Conservation (phyloP, 140 eudicot genomes). For the Stevia rebaudiana region DNA sequence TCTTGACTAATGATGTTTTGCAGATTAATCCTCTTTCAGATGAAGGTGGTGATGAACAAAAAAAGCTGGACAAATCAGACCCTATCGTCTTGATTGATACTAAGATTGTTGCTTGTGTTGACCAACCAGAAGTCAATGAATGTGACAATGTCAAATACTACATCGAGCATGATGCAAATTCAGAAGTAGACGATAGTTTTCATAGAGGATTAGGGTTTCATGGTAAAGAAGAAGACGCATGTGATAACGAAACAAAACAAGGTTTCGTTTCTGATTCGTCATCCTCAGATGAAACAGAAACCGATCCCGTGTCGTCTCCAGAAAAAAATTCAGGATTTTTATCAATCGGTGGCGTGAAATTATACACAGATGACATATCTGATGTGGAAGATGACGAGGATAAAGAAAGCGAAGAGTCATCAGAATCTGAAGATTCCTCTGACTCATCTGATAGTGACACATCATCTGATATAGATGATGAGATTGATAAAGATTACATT, state of each 20-base stretch:
- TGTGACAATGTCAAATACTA: conserved; percentile 32
- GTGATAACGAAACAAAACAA: conserved; percentile 30
- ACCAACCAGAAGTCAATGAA: conserved; percentile 39
- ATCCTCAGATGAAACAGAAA: conserved; percentile 49
- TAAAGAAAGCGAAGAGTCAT: conserved; percentile 34
- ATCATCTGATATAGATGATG: conserved; percentile 68
- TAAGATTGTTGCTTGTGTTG: conserved; percentile 42
- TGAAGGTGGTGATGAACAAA: conserved; percentile 27
- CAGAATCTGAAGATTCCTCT: conserved; percentile 44
- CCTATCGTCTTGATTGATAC: conserved; percentile 47
- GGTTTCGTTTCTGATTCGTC: conserved; percentile 37
- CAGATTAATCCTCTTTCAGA: conserved; percentile 43
- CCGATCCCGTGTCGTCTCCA: conserved; percentile 35
- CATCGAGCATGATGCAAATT: conserved; percentile 41
- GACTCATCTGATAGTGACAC: conserved; percentile 62
- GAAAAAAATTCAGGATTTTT: conserved; percentile 58
- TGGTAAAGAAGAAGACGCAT: conserved; percentile 36
- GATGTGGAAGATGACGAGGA: conserved; percentile 56
- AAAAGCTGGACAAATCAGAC: conserved; percentile 28
- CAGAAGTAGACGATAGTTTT: conserved; percentile 45
- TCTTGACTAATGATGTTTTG: conserved; percentile 18
- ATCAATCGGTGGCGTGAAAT: conserved; percentile 58
- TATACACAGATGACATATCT: conserved; percentile 60
- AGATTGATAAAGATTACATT: conserved; percentile 63
- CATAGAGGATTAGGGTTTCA: conserved; percentile 80